A percentile compares a stretch with the other conserved stretches of the same genome.
Evolutionary conservation across 1,139 yeast genomes (phyloP).

Genomic region (Geotrichum aggregatum): DNA sequence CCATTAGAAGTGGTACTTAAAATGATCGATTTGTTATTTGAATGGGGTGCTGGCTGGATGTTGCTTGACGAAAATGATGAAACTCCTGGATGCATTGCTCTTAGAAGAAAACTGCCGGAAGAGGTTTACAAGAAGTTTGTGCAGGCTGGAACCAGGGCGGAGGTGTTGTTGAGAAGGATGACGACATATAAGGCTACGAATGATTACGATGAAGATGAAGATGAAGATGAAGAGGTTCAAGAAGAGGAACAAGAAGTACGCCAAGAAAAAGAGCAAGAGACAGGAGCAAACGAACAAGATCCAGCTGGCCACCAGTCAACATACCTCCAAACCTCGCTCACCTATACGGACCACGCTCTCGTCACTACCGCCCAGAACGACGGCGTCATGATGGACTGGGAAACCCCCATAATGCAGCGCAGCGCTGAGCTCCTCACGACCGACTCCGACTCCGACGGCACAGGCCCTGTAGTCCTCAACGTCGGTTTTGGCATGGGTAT

Average conservation of each 20-base stretch:
- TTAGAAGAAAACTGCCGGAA: slow-evolving; percentile 35
- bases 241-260: too few species aligned
- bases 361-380: slow-evolving; percentile 70
- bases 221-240: slow-evolving; percentile 30
- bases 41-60: slow-evolving; percentile 91
- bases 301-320: slow-evolving; percentile 50
- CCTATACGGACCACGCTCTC: slow-evolving; percentile 66
- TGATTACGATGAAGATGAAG: slow-evolving; percentile 37
- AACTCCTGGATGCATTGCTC: slow-evolving; percentile 39
- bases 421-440: slow-evolving; percentile 56
- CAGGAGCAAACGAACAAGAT: slow-evolving; percentile 23
- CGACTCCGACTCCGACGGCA: slow-evolving; percentile 27
- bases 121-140: slow-evolving; percentile 53
- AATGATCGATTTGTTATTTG: slow-evolving; percentile 63
- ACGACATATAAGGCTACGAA: slow-evolving; percentile 56
- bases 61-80: slow-evolving; percentile 45
- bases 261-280: slow-evolving; percentile 14
- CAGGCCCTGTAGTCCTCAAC: slow-evolving; percentile 57
- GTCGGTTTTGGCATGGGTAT: slow-evolving; percentile 98
- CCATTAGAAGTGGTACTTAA: slow-evolving; percentile 49
- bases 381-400: slow-evolving; percentile 99
- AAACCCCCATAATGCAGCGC: slow-evolving; percentile 69
- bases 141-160: slow-evolving; percentile 89
- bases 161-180: slow-evolving; percentile 68
- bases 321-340: slow-evolving; percentile 62